Evolutionary conservation across 2,329 filamentous ascomycete species (phyloP), one percentile per base, ranked within the genome.

Genomic region (Colletotrichum limetticola): DNA sequence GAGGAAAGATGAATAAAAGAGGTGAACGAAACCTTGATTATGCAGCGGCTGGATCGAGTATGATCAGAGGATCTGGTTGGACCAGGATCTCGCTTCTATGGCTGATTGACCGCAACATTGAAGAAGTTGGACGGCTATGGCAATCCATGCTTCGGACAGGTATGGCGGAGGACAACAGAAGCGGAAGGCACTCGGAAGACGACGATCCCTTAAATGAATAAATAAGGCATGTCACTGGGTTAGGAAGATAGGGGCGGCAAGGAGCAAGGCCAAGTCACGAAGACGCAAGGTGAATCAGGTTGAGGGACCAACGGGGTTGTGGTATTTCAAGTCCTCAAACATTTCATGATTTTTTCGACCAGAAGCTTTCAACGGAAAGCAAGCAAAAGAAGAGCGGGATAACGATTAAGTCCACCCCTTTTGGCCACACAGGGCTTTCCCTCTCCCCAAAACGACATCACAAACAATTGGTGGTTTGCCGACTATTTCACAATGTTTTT

Each of bases 351-450:
- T 62, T 42, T 56, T 16, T 65, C 66, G 46, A 65, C 42, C 61
- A 26, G 53, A 55, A 71, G 61, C 60, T 61, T 57, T 62, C 30
- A 6, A 56, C 16, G 24, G 12, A 57, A 57, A 35, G 46, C 26
- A 24, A 28, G 16, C 6, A 16, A 19, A 56, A 63, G 28, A 61
- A 63, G 52, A 84, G 88, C 86, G 90, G 93, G 92, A 92, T 90
- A 92, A 95, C 94, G 92, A 87, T 96, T 83, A 97, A 96, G 94
- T 94, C 91, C 91, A 93, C 87, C 92, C 93, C 92, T 90, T 89
- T 90, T 90, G 89, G 90, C 88, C 91, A 89, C 91, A 97, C 95
- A 98, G 95, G 96, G 96, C 96, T 95, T 98, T 98, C 96, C 95
- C 95, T 95, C 92, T 85, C 83, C 82, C 83, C 80, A 77, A 78